Evolutionary conservation across 2,329 filamentous ascomycete species (phyloP).

Genomic region (Alternaria arbusti): DNA sequence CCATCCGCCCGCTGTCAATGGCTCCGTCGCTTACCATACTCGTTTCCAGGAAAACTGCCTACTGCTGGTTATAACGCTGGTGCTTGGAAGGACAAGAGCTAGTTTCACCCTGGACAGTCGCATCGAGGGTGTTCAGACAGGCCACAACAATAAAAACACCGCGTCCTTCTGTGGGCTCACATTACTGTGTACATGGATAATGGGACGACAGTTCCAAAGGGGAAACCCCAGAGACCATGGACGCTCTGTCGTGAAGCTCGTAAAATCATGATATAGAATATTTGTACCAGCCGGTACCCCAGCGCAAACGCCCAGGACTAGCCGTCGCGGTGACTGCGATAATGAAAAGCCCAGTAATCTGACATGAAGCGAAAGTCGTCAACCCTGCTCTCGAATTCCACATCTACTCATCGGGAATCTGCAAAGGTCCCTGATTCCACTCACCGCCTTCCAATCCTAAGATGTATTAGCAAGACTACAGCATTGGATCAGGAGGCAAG

Average conservation of each 20-base stretch:
- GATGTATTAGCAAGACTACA: neutral
- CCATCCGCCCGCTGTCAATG: constrained; percentile 1
- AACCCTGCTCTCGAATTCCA: neutral
- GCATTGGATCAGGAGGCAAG: neutral
- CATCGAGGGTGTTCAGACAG: neutral
- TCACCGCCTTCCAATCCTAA: constrained; percentile 26
- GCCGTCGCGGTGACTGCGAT: neutral
- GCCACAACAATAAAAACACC: neutral
- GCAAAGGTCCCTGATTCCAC: constrained; percentile 36
- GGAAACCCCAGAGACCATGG: neutral
- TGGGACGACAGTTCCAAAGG: neutral
- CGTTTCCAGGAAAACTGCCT: constrained; percentile 28
- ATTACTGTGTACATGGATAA: neutral
- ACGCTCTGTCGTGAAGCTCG: neutral
- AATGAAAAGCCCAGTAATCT: neutral
- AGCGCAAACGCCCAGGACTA: neutral
- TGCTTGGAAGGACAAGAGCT: constrained; percentile 9
- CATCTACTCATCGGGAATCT: constrained; percentile 29
- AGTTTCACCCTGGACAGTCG: neutral
- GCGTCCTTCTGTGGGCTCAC: neutral
- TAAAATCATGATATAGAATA: neutral
- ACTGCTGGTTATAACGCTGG: neutral
- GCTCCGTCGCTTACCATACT: constrained; percentile 27
- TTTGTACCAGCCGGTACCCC: neutral
- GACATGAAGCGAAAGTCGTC: neutral